Evolutionary conservation across 2,329 filamentous ascomycete species (phyloP).

Genomic region (Bipolaris gigantea): DNA sequence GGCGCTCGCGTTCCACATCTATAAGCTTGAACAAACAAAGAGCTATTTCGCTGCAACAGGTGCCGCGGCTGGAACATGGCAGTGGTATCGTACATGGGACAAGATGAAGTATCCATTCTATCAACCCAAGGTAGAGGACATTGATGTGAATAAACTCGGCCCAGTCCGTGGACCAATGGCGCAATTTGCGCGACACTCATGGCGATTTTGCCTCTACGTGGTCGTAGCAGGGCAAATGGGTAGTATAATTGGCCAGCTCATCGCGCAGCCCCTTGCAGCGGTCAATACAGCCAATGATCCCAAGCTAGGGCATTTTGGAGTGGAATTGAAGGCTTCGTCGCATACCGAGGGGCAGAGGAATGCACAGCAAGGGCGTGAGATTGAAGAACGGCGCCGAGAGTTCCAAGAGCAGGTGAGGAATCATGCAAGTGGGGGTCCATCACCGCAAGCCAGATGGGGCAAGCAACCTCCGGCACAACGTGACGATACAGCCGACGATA

Average conservation of each 20-base stretch:
- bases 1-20: constrained; percentile 47
- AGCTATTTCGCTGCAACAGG: constrained; percentile 46
- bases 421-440: constrained; percentile 39
- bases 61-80: constrained; percentile 32
- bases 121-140: constrained; percentile 43
- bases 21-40: constrained; percentile 42
- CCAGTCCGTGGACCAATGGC: constrained; percentile 41
- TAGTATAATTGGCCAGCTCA: constrained; percentile 38
- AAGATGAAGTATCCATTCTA: constrained; percentile 49
- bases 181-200: constrained; percentile 27
- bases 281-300: constrained; percentile 45
- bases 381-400: constrained; percentile 24
- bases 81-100: constrained; percentile 41
- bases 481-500: constrained; percentile 45
- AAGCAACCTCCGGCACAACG: constrained; percentile 15
- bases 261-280: constrained; percentile 38
- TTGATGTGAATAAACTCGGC: constrained; percentile 46
- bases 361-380: constrained; percentile 18
- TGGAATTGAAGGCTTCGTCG: constrained; percentile 38
- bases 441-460: constrained; percentile 39
- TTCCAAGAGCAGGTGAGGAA: constrained; percentile 25
- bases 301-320: constrained; percentile 44
- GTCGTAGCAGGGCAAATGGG: constrained; percentile 37
- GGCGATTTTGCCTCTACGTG: constrained; percentile 32
- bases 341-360: constrained; percentile 14